Percentiles rank a stretch among this genome's conserved stretches.
phyloP scores from a whole-genome alignment of 2,329 filamentous ascomycete species.

The Coniella lustricola region DNA sequence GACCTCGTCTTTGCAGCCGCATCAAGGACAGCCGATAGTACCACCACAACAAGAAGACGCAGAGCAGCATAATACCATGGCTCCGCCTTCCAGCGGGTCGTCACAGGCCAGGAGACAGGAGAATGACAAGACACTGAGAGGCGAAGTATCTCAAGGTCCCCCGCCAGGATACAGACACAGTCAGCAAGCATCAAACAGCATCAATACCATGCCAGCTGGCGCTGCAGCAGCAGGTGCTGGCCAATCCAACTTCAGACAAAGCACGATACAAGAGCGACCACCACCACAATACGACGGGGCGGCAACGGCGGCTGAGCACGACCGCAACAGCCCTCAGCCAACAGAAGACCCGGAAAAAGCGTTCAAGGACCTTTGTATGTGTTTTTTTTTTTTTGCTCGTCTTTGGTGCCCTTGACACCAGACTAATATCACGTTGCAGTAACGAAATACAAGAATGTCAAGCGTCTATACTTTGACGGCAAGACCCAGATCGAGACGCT shows the following conservation, averaged over 20 bases:
- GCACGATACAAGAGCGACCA: conserved; percentile 30
- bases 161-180: conserved; percentile 47
- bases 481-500: conserved; percentile 87
- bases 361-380: conserved; percentile 51
- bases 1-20: conserved; percentile 23
- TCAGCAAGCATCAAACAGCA: conserved; percentile 34
- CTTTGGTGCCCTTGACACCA: too few species aligned
- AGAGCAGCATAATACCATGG: conserved; percentile 31
- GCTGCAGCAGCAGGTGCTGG: conserved; percentile 26
- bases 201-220: conserved; percentile 37
- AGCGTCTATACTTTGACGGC: conserved; percentile 94
- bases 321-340: conserved; percentile 51
- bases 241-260: conserved; percentile 34
- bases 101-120: conserved; percentile 42
- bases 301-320: conserved; percentile 31
- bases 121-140: conserved; percentile 39
- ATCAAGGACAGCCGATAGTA: conserved; percentile 20
- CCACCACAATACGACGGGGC: conserved; percentile 36
- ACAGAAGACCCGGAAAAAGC: conserved; percentile 44
- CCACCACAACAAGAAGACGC: conserved; percentile 24
- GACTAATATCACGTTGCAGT: conserved; percentile 45
- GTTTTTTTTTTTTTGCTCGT: background rate
- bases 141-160: conserved; percentile 37
- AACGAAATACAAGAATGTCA: conserved; percentile 95
- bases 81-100: conserved; percentile 38